These are phyloP conservation scores for Candida montana DNA, from an alignment of 805 yeast species.

Conservation along the genomic window DNA sequence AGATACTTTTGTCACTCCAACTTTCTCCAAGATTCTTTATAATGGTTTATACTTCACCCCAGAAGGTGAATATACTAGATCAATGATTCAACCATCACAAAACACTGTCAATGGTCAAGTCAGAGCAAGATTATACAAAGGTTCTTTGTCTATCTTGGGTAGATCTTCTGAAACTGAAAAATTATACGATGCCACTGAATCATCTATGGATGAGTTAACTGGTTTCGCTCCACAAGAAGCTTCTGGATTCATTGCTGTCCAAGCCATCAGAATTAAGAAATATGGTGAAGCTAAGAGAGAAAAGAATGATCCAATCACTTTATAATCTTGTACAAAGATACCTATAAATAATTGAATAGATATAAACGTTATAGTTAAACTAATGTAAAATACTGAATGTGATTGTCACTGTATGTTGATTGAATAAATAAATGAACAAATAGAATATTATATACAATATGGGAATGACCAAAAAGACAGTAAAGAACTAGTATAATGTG, in stretches of 20 bases:
- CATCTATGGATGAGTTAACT: constrained; percentile 98
- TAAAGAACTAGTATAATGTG: too few species aligned
- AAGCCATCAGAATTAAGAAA: constrained; percentile 96
- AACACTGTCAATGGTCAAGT: constrained; percentile 93
- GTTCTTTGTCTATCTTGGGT: constrained; percentile 77
- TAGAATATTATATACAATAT: too few species aligned
- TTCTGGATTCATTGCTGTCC: constrained; percentile 95
- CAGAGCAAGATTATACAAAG: constrained; percentile 91
- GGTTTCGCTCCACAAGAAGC: constrained; percentile 98
- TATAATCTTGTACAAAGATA: constrained; percentile 19
- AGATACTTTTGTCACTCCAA: constrained; percentile 91
- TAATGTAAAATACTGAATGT: too few species aligned
- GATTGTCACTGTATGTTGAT: too few species aligned
- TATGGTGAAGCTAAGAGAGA: constrained; percentile 94
- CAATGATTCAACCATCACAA: constrained; percentile 94
- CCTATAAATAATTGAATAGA: neutral
- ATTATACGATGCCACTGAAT: constrained; percentile 95
- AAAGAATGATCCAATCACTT: constrained; percentile 47
- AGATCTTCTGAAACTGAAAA: constrained; percentile 95
- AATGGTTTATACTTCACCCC: constrained; percentile 98
- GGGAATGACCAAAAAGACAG: too few species aligned
- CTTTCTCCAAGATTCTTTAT: constrained; percentile 85
- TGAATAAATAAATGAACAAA: neutral
- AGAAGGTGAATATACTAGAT: constrained; percentile 92
- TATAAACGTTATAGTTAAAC: neutral